These are phyloP conservation scores for Acacia pycnantha DNA, from an alignment of 331 rosid species.

Conservation along the genomic window DNA sequence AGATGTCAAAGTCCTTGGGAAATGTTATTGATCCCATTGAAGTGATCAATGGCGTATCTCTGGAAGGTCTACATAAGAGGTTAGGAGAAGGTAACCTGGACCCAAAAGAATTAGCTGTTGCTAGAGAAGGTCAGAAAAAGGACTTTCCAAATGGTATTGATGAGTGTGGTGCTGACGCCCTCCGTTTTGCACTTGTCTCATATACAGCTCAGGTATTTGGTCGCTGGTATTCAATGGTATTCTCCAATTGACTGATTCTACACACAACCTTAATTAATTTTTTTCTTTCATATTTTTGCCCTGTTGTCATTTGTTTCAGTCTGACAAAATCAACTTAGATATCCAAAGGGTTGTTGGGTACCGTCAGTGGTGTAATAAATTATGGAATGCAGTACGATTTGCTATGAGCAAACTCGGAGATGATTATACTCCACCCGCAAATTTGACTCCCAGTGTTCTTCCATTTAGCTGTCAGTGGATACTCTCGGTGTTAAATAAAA, in stretches of 20 bases:
- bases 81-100: conserved; percentile 88
- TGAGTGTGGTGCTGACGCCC: conserved; percentile 96
- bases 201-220: conserved; percentile 88
- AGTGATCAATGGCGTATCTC: conserved; percentile 78
- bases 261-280: neutral
- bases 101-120: conserved; percentile 66
- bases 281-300: neutral
- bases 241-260: conserved; percentile 4
- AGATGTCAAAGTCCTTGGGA: conserved; percentile 97
- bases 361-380: conserved; percentile 92
- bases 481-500: conserved; percentile 74
- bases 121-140: conserved; percentile 81
- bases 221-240: neutral
- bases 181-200: conserved; percentile 86
- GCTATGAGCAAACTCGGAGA: conserved; percentile 95
- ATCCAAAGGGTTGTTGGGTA: conserved; percentile 94
- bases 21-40: conserved; percentile 95
- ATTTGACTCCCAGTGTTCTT: conserved; percentile 55
- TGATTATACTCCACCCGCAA: conserved; percentile 60
- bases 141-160: conserved; percentile 92
- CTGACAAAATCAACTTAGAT: conserved; percentile 91
- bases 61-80: conserved; percentile 81
- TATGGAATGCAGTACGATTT: conserved; percentile 93
- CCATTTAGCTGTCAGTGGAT: conserved; percentile 97
- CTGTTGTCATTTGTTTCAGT: conserved; percentile 47